Conservation (phyloP, 2,329 filamentous ascomycete genomes). For the Colletotrichum noveboracense region DNA sequence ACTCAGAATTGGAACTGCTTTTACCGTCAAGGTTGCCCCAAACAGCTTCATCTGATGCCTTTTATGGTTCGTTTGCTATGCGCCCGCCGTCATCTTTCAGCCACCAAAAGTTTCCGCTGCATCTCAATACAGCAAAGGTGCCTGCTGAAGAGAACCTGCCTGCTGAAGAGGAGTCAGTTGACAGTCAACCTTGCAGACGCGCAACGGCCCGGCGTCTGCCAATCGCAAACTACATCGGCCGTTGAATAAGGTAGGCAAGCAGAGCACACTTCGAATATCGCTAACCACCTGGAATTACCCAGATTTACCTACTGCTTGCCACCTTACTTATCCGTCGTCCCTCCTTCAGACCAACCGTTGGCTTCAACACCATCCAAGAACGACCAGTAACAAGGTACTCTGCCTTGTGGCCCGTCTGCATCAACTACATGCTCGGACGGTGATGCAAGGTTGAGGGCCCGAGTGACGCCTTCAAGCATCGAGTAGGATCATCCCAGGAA, state of each 20-base stretch:
- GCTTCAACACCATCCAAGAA: neutral
- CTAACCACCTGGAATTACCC: neutral
- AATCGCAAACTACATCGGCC: neutral
- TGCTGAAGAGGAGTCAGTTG: neutral
- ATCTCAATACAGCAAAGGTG: neutral
- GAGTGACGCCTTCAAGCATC: slow-evolving; percentile 9
- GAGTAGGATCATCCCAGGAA: neutral
- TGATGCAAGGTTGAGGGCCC: slow-evolving; percentile 13
- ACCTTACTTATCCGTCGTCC: neutral
- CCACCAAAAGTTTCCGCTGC: neutral
- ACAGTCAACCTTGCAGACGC: neutral
- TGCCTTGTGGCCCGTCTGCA: neutral
- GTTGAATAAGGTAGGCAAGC: neutral
- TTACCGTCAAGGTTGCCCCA: neutral
- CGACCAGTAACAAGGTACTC: neutral
- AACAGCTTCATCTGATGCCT: neutral
- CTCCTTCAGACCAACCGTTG: neutral
- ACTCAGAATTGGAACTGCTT: neutral
- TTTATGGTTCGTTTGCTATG: neutral
- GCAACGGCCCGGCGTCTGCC: neutral
- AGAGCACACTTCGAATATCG: neutral
- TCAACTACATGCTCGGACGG: slow-evolving; percentile 1
- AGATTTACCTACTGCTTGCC: neutral
- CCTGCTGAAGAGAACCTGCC: neutral
- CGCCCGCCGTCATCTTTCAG: neutral